phyloP scores from a whole-genome alignment of 1,284 basidiomycete genomes.

The Neonothopanus nambi region DNA sequence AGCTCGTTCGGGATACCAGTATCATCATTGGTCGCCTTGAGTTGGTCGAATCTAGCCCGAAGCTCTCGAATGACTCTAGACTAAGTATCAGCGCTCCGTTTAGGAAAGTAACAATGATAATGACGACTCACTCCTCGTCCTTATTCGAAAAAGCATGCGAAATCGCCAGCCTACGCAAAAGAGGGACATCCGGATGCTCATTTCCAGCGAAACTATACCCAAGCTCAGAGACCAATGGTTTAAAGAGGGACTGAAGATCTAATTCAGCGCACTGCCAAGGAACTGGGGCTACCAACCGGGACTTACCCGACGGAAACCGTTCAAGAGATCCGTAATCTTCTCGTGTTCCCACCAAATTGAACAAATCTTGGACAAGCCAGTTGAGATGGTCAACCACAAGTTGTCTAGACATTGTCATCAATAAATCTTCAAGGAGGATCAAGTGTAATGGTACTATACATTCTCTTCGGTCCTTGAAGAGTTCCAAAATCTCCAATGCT shows the following conservation, averaged over 20 bases:
- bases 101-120: neutral
- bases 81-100: constrained; percentile 2
- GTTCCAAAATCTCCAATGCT: constrained; percentile 71
- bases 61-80: constrained; percentile 75
- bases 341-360: constrained; percentile 87
- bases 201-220: constrained; percentile 75
- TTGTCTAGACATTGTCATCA: constrained; percentile 46
- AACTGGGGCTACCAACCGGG: neutral
- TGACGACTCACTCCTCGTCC: constrained; percentile 50
- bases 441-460: constrained; percentile 44
- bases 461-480: constrained; percentile 73
- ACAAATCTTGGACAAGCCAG: constrained; percentile 56
- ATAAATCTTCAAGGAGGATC: neutral
- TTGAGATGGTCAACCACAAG: constrained; percentile 71
- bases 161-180: constrained; percentile 81
- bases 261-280: neutral
- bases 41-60: constrained; percentile 71
- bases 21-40: constrained; percentile 75
- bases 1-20: constrained; percentile 81
- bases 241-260: constrained; percentile 66
- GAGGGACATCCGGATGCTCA: constrained; percentile 74
- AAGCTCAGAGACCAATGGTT: constrained; percentile 77
- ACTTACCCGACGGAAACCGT: constrained; percentile 64
- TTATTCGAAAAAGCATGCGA: constrained; percentile 62
- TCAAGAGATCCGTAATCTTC: constrained; percentile 58